Conservation (phyloP, 2,329 filamentous ascomycete genomes). For the Aureobasidium pullulans region DNA sequence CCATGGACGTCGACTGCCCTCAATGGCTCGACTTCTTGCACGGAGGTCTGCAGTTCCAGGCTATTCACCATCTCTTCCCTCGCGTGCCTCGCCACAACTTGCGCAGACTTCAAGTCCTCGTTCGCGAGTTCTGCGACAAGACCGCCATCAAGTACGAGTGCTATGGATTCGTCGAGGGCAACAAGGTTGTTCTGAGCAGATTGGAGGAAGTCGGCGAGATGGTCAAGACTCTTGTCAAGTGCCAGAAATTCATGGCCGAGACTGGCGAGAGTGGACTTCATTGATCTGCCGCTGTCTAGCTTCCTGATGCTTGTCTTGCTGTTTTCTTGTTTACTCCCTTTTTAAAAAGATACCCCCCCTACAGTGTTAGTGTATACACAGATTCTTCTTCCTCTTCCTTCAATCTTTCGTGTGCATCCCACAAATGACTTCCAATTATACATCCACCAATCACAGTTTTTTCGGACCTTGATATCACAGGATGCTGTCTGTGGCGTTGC, state of each 20-base stretch:
- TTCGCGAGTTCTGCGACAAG: slow-evolving; percentile 58
- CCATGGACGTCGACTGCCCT: slow-evolving; percentile 68
- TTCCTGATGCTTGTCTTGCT: neutral
- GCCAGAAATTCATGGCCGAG: slow-evolving; percentile 37
- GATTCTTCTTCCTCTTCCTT: neutral
- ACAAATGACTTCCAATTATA: no score
- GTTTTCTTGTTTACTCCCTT: neutral
- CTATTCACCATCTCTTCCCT: slow-evolving; percentile 63
- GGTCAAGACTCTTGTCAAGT: slow-evolving; percentile 52
- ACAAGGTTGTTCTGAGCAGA: slow-evolving; percentile 48
- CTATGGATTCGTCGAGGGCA: slow-evolving; percentile 56
- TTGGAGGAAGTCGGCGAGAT: slow-evolving; percentile 55
- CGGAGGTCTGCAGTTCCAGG: slow-evolving; percentile 66
- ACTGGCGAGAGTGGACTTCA: slow-evolving; percentile 21
- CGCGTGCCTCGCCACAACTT: slow-evolving; percentile 63
- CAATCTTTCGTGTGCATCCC: neutral
- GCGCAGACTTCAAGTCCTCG: slow-evolving; percentile 51
- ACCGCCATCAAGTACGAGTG: slow-evolving; percentile 56
- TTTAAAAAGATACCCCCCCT: neutral
- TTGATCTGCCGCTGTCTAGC: slow-evolving; percentile 1
- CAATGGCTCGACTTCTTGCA: slow-evolving; percentile 66
- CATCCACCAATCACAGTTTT: neutral
- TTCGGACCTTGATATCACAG: no score
- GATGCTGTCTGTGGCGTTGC: no score
- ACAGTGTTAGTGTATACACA: neutral